Evolutionary conservation across 2,329 filamentous ascomycete genomes (phyloP).

Genomic region (Pseudocercospora ulei): DNA sequence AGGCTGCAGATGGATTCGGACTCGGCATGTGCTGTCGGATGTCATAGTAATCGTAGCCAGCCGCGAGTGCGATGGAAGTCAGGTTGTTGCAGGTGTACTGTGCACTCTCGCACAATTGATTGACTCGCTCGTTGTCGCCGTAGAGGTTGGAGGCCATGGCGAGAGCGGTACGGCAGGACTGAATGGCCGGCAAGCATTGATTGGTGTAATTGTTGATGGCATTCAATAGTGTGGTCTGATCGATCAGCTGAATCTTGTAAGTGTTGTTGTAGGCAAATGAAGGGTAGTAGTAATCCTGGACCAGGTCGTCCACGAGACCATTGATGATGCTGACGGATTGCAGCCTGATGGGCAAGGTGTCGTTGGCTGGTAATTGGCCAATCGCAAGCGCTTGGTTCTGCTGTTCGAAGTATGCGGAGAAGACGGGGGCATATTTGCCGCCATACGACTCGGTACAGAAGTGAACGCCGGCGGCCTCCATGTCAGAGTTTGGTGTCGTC

Average conservation of each 20-base stretch:
- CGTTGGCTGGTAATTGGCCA: conserved; percentile 43
- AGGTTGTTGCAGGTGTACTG: conserved; percentile 23
- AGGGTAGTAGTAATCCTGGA: conserved; percentile 51
- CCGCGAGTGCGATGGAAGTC: conserved; percentile 17
- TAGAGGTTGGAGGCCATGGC: conserved; percentile 22
- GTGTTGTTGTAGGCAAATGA: conserved; percentile 55
- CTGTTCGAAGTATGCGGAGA: conserved; percentile 49
- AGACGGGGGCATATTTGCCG: conserved; percentile 59
- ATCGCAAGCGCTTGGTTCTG: conserved; percentile 52
- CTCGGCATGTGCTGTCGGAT: conserved; percentile 45
- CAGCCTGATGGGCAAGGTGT: conserved; percentile 52
- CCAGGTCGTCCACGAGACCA: conserved; percentile 56
- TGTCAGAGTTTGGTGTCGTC: conserved; percentile 42
- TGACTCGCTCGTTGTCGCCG: conserved; percentile 18
- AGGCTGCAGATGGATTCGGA: conserved; percentile 47
- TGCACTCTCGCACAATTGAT: conserved; percentile 21
- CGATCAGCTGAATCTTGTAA: conserved; percentile 53
- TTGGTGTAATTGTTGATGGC: conserved; percentile 41
- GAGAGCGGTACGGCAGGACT: conserved; percentile 33
- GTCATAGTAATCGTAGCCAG: conserved; percentile 38
- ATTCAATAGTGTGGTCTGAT: conserved; percentile 43
- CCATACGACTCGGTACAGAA: conserved; percentile 49
- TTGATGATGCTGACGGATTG: conserved; percentile 60
- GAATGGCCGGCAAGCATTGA: conserved; percentile 27
- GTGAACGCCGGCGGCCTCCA: conserved; percentile 40